phyloP scores from a whole-genome alignment of 1,284 basidiomycete species.

The Moesziomyces sp. region DNA sequence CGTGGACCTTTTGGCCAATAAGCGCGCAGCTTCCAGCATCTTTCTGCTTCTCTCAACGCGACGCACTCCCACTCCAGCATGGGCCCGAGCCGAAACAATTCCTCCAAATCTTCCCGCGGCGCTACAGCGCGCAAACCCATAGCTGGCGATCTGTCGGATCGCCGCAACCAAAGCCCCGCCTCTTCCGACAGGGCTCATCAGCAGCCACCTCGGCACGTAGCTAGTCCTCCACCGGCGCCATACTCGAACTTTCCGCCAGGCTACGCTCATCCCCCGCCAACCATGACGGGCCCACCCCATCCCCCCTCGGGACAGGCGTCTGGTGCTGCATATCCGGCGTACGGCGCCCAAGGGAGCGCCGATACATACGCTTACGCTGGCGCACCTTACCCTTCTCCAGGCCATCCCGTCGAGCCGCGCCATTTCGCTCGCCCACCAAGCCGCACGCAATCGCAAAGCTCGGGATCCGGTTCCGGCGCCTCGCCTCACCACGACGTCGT shows the following conservation, averaged over 20 bases:
- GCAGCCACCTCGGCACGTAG: slow-evolving; percentile 8
- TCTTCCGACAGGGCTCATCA: slow-evolving; percentile 6
- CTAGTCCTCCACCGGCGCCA: slow-evolving; percentile 17
- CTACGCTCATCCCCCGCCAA: slow-evolving; percentile 11
- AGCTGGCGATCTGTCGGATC: slow-evolving; percentile 15
- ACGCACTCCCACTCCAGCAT: slow-evolving; percentile 4
- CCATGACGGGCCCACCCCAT: slow-evolving; percentile 6
- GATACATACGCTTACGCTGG: slow-evolving; percentile 17
- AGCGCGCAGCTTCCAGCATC: too few species aligned
- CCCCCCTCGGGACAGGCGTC: slow-evolving; percentile 10
- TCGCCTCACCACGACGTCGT: slow-evolving; percentile 19
- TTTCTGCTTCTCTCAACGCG: too few species aligned
- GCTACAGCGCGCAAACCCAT: slow-evolving; percentile 14
- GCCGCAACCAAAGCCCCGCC: slow-evolving; percentile 9
- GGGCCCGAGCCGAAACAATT: slow-evolving; percentile 17
- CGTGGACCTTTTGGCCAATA: too few species aligned
- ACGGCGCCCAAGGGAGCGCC: slow-evolving; percentile 1
- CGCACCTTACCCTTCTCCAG: slow-evolving; percentile 9
- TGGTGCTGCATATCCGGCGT: slow-evolving; percentile 7
- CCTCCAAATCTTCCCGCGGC: slow-evolving; percentile 21
- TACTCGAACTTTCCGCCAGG: slow-evolving; percentile 18
- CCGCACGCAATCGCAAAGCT: slow-evolving; percentile 30
- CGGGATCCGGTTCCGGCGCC: slow-evolving; percentile 10
- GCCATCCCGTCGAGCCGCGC: slow-evolving; percentile 11
- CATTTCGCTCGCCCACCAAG: slow-evolving; percentile 15